Conservation (phyloP, 2,329 filamentous ascomycete species). For the Saccharata proteae region DNA sequence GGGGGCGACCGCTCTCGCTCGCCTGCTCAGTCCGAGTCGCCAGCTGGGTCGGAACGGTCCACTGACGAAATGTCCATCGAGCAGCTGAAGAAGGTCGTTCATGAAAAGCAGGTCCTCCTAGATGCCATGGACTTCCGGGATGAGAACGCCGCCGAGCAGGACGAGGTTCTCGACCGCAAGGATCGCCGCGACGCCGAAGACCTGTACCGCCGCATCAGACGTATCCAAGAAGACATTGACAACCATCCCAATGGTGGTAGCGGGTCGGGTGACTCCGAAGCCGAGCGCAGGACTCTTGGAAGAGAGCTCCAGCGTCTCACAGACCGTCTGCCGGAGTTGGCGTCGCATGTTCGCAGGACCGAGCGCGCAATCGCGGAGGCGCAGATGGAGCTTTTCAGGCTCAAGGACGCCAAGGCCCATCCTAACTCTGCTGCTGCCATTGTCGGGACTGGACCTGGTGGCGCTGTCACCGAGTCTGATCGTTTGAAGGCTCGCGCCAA, state of each 20-base stretch:
- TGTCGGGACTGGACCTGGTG: constrained; percentile 85
- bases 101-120: constrained; percentile 84
- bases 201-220: constrained; percentile 80
- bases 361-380: constrained; percentile 91
- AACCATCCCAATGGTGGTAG: constrained; percentile 59
- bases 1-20: constrained; percentile 61
- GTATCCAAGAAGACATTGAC: constrained; percentile 91
- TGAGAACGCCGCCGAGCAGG: constrained; percentile 78
- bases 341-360: constrained; percentile 79
- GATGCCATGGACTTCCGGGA: constrained; percentile 96
- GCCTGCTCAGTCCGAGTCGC: constrained; percentile 50
- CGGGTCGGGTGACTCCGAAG: constrained; percentile 68
- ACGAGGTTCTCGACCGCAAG: constrained; percentile 79
- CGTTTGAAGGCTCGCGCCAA: constrained; percentile 88
- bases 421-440: constrained; percentile 70
- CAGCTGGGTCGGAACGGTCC: constrained; percentile 42
- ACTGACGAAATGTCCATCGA: constrained; percentile 77
- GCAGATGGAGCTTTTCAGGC: constrained; percentile 79
- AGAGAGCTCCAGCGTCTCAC: constrained; percentile 80
- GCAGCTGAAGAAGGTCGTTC: constrained; percentile 82
- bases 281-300: constrained; percentile 74
- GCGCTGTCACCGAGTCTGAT: constrained; percentile 82
- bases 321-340: constrained; percentile 82
- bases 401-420: constrained; percentile 86
- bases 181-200: constrained; percentile 90